Percentiles rank a stretch among this genome's conserved stretches.
These are phyloP conservation scores for Aristolochia californica DNA, from an alignment of 164 flowering plant genomes.

Conservation along the genomic window DNA sequence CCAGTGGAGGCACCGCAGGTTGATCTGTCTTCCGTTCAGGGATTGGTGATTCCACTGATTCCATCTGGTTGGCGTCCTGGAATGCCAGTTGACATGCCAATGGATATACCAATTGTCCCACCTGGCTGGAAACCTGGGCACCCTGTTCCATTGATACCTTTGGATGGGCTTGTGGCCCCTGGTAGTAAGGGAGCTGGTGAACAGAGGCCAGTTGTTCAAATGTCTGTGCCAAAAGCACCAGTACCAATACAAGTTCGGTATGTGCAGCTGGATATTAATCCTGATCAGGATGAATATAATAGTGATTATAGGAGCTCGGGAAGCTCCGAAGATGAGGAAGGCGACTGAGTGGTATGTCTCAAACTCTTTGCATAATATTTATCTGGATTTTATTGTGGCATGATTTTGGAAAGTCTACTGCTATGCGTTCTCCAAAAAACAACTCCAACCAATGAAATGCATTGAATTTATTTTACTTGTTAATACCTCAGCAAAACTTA, in stretches of 20 bases:
- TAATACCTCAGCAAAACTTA: too few species aligned
- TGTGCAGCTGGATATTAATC: constrained; percentile 70
- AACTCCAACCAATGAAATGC: too few species aligned
- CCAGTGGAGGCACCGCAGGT: constrained; percentile 21
- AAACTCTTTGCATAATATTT: too few species aligned
- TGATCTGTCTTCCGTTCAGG: constrained; percentile 31
- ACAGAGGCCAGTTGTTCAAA: constrained; percentile 33
- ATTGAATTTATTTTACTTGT: too few species aligned
- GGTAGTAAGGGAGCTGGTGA: constrained; percentile 36
- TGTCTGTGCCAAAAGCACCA: constrained; percentile 31
- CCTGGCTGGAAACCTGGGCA: constrained; percentile 97
- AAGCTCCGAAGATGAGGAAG: constrained; percentile 63
- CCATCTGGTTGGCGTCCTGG: constrained; percentile 96
- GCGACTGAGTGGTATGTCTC: constrained; percentile 30
- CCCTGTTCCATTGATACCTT: constrained; percentile 62
- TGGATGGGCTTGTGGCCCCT: constrained; percentile 32
- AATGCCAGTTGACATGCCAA: constrained; percentile 85
- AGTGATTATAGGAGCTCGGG: constrained; percentile 68
- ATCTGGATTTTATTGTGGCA: too few species aligned
- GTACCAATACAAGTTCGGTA: constrained; percentile 61
- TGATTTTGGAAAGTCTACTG: too few species aligned
- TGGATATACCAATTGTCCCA: constrained; percentile 48
- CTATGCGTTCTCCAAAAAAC: too few species aligned
- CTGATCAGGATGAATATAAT: constrained; percentile 61
- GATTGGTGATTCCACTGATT: constrained; percentile 44